These are phyloP conservation scores for Coemansia sp. DNA, from an alignment of 192 early-diverging fungal species.

Conservation along the genomic window DNA sequence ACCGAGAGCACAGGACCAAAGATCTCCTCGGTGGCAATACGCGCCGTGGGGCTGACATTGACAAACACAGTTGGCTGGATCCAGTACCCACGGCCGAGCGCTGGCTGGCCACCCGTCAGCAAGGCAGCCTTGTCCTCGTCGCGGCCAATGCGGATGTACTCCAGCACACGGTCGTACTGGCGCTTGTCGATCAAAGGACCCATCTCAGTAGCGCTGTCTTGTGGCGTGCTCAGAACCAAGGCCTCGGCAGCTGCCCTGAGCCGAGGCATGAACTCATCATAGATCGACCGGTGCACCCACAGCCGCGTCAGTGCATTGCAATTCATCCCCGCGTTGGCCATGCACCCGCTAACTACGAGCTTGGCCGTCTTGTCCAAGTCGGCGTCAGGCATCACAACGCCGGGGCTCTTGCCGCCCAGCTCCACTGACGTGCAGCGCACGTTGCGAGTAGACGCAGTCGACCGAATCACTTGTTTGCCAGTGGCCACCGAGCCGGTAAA, in stretches of 20 bases:
- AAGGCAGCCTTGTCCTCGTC: constrained; percentile 23
- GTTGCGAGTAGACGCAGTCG: constrained; percentile 44
- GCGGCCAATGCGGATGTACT: constrained; percentile 51
- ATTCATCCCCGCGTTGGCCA: constrained; percentile 70
- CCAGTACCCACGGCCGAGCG: constrained; percentile 51
- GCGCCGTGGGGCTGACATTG: constrained; percentile 42
- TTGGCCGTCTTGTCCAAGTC: constrained; percentile 51
- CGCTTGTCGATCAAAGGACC: constrained; percentile 57
- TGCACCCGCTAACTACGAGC: constrained; percentile 49
- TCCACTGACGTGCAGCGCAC: constrained; percentile 55
- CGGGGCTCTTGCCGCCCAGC: constrained; percentile 62
- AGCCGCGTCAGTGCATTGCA: constrained; percentile 74
- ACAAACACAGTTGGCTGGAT: constrained; percentile 61
- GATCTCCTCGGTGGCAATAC: constrained; percentile 57
- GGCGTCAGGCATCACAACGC: constrained; percentile 55
- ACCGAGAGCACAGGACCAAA: constrained; percentile 62
- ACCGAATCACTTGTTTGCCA: constrained; percentile 55
- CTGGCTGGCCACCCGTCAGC: constrained; percentile 38
- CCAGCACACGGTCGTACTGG: constrained; percentile 58
- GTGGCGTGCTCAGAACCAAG: constrained; percentile 22
- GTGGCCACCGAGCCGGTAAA: constrained; percentile 58
- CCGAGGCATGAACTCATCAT: constrained; percentile 61
- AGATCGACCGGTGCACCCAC: constrained; percentile 65
- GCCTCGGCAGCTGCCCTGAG: constrained; percentile 50
- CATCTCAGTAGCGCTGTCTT: constrained; percentile 30